Evolutionary conservation across 2,329 filamentous ascomycete genomes (phyloP).

Genomic region (Chalaropsis thielavioides): DNA sequence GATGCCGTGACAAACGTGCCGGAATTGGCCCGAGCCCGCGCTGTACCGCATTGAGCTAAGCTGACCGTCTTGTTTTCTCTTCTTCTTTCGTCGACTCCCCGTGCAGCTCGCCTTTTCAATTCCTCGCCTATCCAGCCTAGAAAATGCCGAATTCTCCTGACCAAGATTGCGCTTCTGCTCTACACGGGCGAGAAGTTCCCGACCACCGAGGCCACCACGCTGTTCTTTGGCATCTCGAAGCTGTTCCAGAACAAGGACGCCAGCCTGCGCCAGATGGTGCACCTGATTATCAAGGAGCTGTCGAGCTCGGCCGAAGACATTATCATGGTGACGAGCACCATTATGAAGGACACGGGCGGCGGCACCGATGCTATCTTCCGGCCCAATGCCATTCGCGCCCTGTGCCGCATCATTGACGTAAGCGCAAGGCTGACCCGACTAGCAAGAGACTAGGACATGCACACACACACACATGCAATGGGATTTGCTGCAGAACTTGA

Average conservation of each 20-base stretch:
- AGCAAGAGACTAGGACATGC: too few species aligned
- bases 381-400: conserved; percentile 86
- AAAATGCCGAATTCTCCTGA: conserved; percentile 92
- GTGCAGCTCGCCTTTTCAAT: conserved; percentile 87
- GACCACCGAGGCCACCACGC: conserved; percentile 88
- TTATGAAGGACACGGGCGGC: conserved; percentile 98
- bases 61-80: neutral
- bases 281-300: conserved; percentile 95
- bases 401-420: conserved; percentile 95
- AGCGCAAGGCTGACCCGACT: conserved; percentile 24
- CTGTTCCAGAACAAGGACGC: conserved; percentile 99
- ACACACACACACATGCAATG: too few species aligned
- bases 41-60: neutral
- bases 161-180: conserved; percentile 89
- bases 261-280: conserved; percentile 95
- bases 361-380: conserved; percentile 88
- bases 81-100: conserved; percentile 19
- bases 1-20: too few species aligned
- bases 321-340: conserved; percentile 98
- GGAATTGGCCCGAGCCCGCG: too few species aligned
- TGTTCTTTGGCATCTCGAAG: conserved; percentile 98
- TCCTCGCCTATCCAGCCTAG: conserved; percentile 90
- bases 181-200: conserved; percentile 97
- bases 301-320: conserved; percentile 93
- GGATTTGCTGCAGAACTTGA: too few species aligned